phyloP scores from a whole-genome alignment of 495 filamentous ascomycete genomes.

The Trichocladium antarcticum region DNA sequence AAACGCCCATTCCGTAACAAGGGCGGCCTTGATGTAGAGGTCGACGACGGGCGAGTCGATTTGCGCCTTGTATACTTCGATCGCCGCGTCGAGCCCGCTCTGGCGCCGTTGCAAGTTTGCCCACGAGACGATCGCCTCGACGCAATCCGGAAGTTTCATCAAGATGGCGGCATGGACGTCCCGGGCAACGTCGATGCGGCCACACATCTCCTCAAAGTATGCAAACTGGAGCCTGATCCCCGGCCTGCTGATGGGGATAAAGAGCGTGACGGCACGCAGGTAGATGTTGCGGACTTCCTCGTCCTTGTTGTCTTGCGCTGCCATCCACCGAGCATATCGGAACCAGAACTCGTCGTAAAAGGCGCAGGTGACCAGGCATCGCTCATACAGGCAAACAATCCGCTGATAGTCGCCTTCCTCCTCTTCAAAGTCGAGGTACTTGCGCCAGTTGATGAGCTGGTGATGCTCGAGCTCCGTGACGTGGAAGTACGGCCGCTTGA shows the following conservation, averaged over 20 bases:
- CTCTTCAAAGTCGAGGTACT: constrained; percentile 96
- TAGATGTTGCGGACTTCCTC: constrained; percentile 93
- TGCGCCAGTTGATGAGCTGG: constrained; percentile 86
- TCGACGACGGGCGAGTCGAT: constrained; percentile 62
- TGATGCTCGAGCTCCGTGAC: constrained; percentile 81
- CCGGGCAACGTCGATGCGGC: constrained; percentile 61
- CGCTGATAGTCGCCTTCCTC: constrained; percentile 64
- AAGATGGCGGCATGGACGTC: constrained; percentile 79
- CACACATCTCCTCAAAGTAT: constrained; percentile 81
- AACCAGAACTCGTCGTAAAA: constrained; percentile 98
- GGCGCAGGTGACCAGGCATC: constrained; percentile 82
- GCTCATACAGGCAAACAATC: constrained; percentile 79
- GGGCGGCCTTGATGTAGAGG: constrained; percentile 70
- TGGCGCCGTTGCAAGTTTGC: constrained; percentile 83
- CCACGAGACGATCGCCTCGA: constrained; percentile 79
- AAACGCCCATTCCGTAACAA: constrained; percentile 82
- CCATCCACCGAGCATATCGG: constrained; percentile 96
- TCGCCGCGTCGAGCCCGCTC: constrained; percentile 74
- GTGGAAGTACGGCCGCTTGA: constrained; percentile 96
- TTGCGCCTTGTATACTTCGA: constrained; percentile 70
- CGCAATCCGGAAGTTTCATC: constrained; percentile 50
- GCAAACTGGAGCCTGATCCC: constrained; percentile 81
- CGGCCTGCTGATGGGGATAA: constrained; percentile 72
- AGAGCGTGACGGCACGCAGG: constrained; percentile 72
- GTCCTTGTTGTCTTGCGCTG: constrained; percentile 63